A percentile compares a stretch with the other conserved stretches of the same genome.
phyloP scores from a whole-genome alignment of 1,139 yeast genomes.

The Yamadazyma atlantica region DNA sequence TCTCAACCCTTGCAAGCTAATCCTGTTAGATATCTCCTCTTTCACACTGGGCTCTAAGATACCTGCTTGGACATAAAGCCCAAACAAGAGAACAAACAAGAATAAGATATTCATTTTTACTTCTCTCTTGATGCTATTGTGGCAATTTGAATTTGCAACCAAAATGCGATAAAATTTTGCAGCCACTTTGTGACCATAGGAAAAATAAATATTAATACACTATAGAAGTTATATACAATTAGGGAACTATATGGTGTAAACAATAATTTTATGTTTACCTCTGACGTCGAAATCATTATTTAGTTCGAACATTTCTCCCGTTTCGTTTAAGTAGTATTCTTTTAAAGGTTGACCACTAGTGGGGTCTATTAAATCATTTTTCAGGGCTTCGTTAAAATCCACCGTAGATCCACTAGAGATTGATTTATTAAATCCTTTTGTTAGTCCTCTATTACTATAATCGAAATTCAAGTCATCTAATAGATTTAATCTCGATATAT shows the following conservation, averaged over 20 bases:
- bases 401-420: slow-evolving; percentile 10
- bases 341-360: slow-evolving; percentile 21
- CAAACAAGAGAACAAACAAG: no score
- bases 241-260: slow-evolving; percentile 25
- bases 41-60: not conserved
- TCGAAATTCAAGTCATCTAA: slow-evolving; percentile 39
- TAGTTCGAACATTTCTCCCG: slow-evolving; percentile 38
- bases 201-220: slow-evolving; percentile 1
- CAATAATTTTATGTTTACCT: slow-evolving; percentile 33
- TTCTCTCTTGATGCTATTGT: not conserved
- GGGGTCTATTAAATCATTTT: slow-evolving; percentile 14
- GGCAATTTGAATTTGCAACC: slow-evolving; percentile 3
- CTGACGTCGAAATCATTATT: slow-evolving; percentile 24
- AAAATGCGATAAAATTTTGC: slow-evolving; percentile 7
- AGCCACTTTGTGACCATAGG: not conserved
- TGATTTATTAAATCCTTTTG: slow-evolving; percentile 14
- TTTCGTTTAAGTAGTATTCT: slow-evolving; percentile 31
- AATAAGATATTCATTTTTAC: not conserved
- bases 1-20: slow-evolving; percentile 12
- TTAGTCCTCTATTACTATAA: slow-evolving; percentile 25
- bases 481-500: slow-evolving; percentile 40
- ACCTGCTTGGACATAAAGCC: no score
- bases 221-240: not conserved
- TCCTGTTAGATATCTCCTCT: slow-evolving; percentile 2
- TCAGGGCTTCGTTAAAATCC: slow-evolving; percentile 6